phyloP scores from a whole-genome alignment of 441 rosid genomes.

The Viola pubescens region DNA sequence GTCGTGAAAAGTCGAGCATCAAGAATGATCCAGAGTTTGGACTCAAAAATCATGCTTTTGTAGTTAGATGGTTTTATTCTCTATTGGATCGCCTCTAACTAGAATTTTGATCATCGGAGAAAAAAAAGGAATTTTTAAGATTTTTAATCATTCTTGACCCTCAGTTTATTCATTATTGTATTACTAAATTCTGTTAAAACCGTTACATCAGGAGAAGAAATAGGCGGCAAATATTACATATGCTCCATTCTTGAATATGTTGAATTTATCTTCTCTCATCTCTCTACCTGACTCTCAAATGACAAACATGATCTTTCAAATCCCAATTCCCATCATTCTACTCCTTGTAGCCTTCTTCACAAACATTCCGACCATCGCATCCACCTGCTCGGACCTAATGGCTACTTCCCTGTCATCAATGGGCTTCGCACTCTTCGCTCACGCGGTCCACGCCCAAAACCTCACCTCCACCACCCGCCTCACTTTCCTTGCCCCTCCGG shows the following conservation, averaged over 20 bases:
- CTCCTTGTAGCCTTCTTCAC: slow-evolving; percentile 10
- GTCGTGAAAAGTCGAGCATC: too few species aligned
- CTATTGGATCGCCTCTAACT: too few species aligned
- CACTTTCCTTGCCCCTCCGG: slow-evolving; percentile 17
- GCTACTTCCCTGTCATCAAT: slow-evolving; percentile 15
- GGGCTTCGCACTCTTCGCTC: slow-evolving; percentile 19
- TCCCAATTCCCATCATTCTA: background rate
- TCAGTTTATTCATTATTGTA: too few species aligned
- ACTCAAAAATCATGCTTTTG: too few species aligned
- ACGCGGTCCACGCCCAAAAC: slow-evolving; percentile 14
- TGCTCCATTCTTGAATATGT: background rate
- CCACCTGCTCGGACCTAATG: slow-evolving; percentile 16
- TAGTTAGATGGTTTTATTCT: too few species aligned
- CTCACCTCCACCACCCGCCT: slow-evolving; percentile 10
- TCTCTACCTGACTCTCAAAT: slow-evolving; percentile 10
- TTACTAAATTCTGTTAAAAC: slow-evolving; percentile 6
- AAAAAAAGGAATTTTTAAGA: too few species aligned
- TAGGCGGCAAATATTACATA: background rate
- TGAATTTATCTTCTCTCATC: background rate
- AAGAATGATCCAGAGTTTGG: too few species aligned
- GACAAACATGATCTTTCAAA: slow-evolving; percentile 11
- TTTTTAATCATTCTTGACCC: too few species aligned
- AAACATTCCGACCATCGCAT: slow-evolving; percentile 1
- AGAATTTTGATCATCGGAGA: too few species aligned
- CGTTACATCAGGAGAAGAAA: background rate